Base-by-base conservation (phyloP, 805 yeast genomes). In the Saccharomycopsis microspora region DNA sequence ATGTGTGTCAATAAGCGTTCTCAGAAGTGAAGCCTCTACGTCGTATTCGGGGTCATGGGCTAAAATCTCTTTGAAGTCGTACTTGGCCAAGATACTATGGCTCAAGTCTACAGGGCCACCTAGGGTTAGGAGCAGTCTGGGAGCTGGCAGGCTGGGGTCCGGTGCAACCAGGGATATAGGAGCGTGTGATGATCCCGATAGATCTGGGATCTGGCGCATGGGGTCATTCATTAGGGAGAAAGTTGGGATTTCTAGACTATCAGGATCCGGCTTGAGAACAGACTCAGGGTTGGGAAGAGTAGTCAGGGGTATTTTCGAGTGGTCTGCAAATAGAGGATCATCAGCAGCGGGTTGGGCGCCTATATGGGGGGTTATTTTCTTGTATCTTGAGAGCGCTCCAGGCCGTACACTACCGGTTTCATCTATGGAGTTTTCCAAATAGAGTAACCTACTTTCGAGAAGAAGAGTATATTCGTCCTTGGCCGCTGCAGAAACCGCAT, bases 391-490 rank as follows among this genome's bases (percentile, higher is more conserved):
- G 35, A 62, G 44, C 36, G 8, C n/a, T n/a, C 36, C 36, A 8
- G n/a, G 36, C 36, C 8, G 36, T 9, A 34, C 36, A 51, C 57
- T 55, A 39, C 56, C 54, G 5, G 60, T 10, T 6, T 47, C 44
- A 43, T 71, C 73, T 32, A 76, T 56, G 32, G 74, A 49, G 40
- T 66, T 69, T 53, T 80, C 83, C 42, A 80, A 56, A 46, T 67
- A 71, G 46, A 68, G 68, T 35, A 80, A 68, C 56, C 74, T 74
- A 48, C 71, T 72, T 55, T 80, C 85, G 48, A 80, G 57, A 58
- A 76, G 67, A 10, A 66, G 48, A 0, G 83, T 78, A 56, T 80
- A 79, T 35, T 76, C 81, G 54, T 76, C 78, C 56, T 76, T 77
- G 4, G 60, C 62, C 8, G 70, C 71, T 8, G 65, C 61, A 53